A percentile compares a stretch with the other conserved stretches of the same genome.
Conservation (phyloP, 257 asterid species). For the Thymus quinquecostatus region DNA sequence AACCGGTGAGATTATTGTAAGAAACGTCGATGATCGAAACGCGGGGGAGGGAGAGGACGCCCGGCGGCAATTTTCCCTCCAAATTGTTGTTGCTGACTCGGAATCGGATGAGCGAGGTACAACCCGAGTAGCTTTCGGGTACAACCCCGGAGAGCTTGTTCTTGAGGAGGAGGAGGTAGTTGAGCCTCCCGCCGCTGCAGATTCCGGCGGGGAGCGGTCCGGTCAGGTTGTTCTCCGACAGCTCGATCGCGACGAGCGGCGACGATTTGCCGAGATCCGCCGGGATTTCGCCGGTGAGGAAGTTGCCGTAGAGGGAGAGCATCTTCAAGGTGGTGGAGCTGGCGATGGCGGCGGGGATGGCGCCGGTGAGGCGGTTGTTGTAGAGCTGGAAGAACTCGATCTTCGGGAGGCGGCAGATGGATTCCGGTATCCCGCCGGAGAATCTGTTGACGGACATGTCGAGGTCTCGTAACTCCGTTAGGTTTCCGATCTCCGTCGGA, state of each 20-base stretch:
- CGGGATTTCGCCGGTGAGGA: slow-evolving; percentile 76
- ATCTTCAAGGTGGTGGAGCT: slow-evolving; percentile 56
- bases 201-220: slow-evolving; percentile 70
- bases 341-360: slow-evolving; percentile 62
- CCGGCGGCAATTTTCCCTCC: slow-evolving; percentile 69
- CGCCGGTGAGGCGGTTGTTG: slow-evolving; percentile 72
- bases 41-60: slow-evolving; percentile 68
- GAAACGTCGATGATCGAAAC: slow-evolving; percentile 77
- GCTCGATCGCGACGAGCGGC: slow-evolving; percentile 56
- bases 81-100: slow-evolving; percentile 66
- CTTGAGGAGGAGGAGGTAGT: slow-evolving; percentile 66
- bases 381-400: slow-evolving; percentile 69
- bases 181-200: slow-evolving; percentile 66
- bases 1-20: slow-evolving; percentile 59
- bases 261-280: slow-evolving; percentile 65
- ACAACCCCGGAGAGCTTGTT: slow-evolving; percentile 67
- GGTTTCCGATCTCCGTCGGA: slow-evolving; percentile 77
- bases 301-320: slow-evolving; percentile 76
- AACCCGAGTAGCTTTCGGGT: slow-evolving; percentile 66
- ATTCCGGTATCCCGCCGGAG: slow-evolving; percentile 62
- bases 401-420: slow-evolving; percentile 81
- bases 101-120: slow-evolving; percentile 72
- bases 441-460: slow-evolving; percentile 87
- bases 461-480: slow-evolving; percentile 62
- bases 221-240: slow-evolving; percentile 77